Evolutionary conservation across 257 asterid species (phyloP), one percentile per base, ranked within the genome.

Genomic region (Hygrophila difformis): DNA sequence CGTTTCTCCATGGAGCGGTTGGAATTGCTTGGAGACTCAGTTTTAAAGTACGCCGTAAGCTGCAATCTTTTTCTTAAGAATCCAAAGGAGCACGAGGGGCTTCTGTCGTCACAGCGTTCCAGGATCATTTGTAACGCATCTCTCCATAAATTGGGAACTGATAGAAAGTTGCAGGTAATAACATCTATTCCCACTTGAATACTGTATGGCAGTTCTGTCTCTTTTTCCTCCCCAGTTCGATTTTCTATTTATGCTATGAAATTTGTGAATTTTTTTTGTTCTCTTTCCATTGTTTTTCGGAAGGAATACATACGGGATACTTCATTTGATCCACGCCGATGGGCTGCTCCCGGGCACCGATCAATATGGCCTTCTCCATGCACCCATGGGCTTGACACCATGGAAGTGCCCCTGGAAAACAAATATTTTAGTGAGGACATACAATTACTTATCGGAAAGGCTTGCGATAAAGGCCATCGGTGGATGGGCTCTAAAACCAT

Each of bases 291-390:
- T 48, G 37, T 41, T 37, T 55, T 14, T 53, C 42, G n/a, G 41
- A 52, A 84, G 96, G 76, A 69, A 37, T 91, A 82, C 42, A 62
- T 91, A 56, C 82, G 76, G 42, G 96, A 82, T 61, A 59, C 67
- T 23, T 64, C 99, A 51, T 91, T 80, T 59, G 92, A 82, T 46
- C 84, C 94, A 13, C 82, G 95, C 23, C 74, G 82, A 31, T 91
- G 99, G 99, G 69, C 75, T 19, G 99, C 95, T 37, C 94, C 99
- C 0, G 99, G 99, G 22, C 99, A 91, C 55, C 72, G 56, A 41
- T 64, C 89, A 11, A 69, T 91, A 62, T 74, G 84, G 72, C 73
- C 74, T 46, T 70, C 67, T 53, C 81, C 80, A 5, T 86, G 99
- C 34, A 50, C 53, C 19, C 99, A 91, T 31, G 79, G 69, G 14